Base-by-base conservation (phyloP, 225 moss, liverwort and hornwort species). In the Physcomitrellopsis africana region DNA sequence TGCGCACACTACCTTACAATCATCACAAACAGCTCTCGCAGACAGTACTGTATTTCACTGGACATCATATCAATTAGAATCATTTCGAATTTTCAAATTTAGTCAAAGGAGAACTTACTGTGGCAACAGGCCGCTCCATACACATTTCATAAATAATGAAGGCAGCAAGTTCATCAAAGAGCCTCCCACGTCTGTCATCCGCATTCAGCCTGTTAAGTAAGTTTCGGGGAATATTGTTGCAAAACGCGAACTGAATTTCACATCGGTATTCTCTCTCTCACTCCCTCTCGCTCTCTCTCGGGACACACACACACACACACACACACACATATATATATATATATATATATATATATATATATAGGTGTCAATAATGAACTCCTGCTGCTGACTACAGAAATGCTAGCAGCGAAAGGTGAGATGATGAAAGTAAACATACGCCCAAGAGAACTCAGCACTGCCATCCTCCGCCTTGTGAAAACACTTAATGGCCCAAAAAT, bases 121-220 rank as follows among this genome's bases (percentile, higher is more conserved):
- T 95, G 73, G 97, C 97, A 65, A 89, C 93, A 72, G 97, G 89
- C 60, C 93, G 87, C 77, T 90, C 95, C 17, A 89, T 85, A 76
- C 97, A 95, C 95, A 99, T 93, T 80, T 99, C 95, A 80, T 94
- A 95, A 29, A 99, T 92, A 70, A 93, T 84, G 67, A 84, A 82
- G 24, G 97, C 97, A 82, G 93, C 82, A 80, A 99, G 80, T 76
- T 93, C 87, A 84, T 99, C 97, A 88, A 92, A 99, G 57, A 99
- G 83, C 51, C 93, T 89, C 69, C 93, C 95, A 32, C 97, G 94
- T 76, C 96, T 97, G 92, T 79, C 70, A 67, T 64, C 49, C 51
- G 70, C 63, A 70, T 58, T 84, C 52, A 74, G 49, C 47, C 52
- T 57, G 12, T 55, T 65, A 37, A 49, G 42, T 77, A 20, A 70